Evolutionary conservation across 108 stramenopile species (phyloP).

Genomic region (Skeletonema costatum): DNA sequence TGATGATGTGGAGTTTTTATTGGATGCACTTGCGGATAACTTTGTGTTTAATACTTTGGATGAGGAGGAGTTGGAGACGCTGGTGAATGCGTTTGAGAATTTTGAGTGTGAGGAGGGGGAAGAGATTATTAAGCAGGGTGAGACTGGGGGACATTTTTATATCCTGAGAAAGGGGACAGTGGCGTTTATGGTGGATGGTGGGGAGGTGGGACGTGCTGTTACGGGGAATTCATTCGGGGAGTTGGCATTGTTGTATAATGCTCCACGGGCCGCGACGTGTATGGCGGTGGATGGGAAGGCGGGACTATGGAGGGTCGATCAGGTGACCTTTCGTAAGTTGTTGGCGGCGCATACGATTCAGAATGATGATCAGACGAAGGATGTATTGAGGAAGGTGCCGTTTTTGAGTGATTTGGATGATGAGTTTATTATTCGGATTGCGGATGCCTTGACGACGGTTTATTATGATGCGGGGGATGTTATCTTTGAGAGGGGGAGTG

Average conservation of each 20-base stretch:
- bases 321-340: constrained; percentile 65
- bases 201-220: constrained; percentile 50
- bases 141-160: constrained; percentile 63
- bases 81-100: constrained; percentile 74
- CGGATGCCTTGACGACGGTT: constrained; percentile 59
- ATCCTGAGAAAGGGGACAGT: constrained; percentile 52
- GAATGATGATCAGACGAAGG: constrained; percentile 46
- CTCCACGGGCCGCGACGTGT: constrained; percentile 54
- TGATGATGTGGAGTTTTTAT: constrained; percentile 59
- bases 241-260: constrained; percentile 59
- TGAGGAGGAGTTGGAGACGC: constrained; percentile 47
- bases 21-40: constrained; percentile 53
- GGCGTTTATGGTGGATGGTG: constrained; percentile 58
- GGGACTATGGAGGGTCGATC: constrained; percentile 55
- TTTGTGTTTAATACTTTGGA: constrained; percentile 71
- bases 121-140: constrained; percentile 63
- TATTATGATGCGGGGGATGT: constrained; percentile 63
- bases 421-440: constrained; percentile 50
- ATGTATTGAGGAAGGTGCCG: constrained; percentile 56
- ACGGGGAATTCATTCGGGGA: constrained; percentile 59
- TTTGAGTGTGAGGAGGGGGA: constrained; percentile 39
- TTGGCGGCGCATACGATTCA: constrained; percentile 50
- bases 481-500: constrained; percentile 66
- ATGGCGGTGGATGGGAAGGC: constrained; percentile 31
- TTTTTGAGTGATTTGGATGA: constrained; percentile 69